Evolutionary conservation across 1,284 basidiomycete genomes (phyloP), one percentile per base, ranked within the genome.

Genomic region (Heterobasidion occidentale): DNA sequence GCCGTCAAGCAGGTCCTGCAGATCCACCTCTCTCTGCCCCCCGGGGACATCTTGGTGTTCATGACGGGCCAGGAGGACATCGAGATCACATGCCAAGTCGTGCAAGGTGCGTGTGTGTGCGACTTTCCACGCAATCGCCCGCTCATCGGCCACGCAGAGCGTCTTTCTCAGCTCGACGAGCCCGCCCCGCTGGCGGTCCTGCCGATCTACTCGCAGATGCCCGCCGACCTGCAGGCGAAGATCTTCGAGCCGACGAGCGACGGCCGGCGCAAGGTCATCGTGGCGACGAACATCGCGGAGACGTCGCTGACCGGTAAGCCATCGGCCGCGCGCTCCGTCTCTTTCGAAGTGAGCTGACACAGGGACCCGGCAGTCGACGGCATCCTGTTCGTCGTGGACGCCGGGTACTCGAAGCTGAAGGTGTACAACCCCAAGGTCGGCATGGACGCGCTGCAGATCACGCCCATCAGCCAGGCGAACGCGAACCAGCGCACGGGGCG

Each of bases 1-100:
- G 91, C 97, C 0, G 95, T 99, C 61, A 99, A 98, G 74, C 95
- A 99, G 72, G 90, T 98, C 7, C 78, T 99, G 8, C 92, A 96
- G 65, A 98, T 99, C 53, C 97, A 99, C 68, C 77, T 99, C 27
- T 94, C 94, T 0, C 81, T 90, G 17, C 93, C 94, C n/a, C 84
- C 85, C 0, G 97, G 97, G 6, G 97, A 99, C 73, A 92, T 99
- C 56, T 78, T 99, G 42, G 93, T 99, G 14, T 99, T 99, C 71
- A 99, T 99, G 96, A 99, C 97, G 33, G 97, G 97, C 56, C 97
- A 99, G 72, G 97, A 99, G 72, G 97, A 99, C 69, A 99, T 99
- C 60, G 94, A 98, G 70, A 79, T 93, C 46, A 97, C 94, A 1
- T 97, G 94, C 67, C 87, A 92, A 64, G 94, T 97, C 34, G 77